A percentile compares a stretch with the other conserved stretches of the same genome.
Conservation (phyloP, 176 grass and related monocot species). For the Carex pumila region DNA sequence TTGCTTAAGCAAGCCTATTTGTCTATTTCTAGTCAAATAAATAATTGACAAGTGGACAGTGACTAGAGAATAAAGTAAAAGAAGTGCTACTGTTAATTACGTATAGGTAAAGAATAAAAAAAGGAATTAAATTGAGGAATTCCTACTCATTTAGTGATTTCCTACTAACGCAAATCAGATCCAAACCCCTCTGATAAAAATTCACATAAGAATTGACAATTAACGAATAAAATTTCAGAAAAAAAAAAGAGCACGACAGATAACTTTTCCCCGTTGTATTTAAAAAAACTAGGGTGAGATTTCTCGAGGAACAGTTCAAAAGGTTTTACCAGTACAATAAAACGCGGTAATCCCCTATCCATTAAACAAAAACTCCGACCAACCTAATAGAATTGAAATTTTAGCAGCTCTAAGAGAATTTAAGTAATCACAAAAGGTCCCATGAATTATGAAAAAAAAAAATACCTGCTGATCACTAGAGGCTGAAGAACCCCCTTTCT, state of each 20-base stretch:
- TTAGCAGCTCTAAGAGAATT: background rate
- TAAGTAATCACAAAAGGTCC: background rate
- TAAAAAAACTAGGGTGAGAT: background rate
- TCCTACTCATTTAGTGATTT: background rate
- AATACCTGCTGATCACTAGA: constrained; percentile 16
- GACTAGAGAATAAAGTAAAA: background rate
- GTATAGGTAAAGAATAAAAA: background rate
- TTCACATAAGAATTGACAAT: background rate
- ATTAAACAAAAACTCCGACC: background rate
- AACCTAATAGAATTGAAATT: background rate
- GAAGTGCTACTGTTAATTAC: background rate
- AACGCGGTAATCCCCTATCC: background rate
- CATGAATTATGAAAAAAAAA: background rate
- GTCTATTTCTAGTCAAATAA: background rate
- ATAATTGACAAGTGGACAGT: background rate
- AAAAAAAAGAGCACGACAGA: background rate
- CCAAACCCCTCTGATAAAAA: background rate
- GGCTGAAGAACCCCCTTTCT: constrained; percentile 15
- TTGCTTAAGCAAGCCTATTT: background rate
- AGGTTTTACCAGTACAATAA: background rate
- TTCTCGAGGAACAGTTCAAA: background rate
- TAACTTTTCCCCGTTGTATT: background rate
- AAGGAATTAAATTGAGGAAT: background rate
- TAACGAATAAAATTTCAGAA: background rate
- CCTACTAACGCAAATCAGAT: background rate